Base-by-base conservation (phyloP, 805 yeast species). In the Debaryomyces castellii region DNA sequence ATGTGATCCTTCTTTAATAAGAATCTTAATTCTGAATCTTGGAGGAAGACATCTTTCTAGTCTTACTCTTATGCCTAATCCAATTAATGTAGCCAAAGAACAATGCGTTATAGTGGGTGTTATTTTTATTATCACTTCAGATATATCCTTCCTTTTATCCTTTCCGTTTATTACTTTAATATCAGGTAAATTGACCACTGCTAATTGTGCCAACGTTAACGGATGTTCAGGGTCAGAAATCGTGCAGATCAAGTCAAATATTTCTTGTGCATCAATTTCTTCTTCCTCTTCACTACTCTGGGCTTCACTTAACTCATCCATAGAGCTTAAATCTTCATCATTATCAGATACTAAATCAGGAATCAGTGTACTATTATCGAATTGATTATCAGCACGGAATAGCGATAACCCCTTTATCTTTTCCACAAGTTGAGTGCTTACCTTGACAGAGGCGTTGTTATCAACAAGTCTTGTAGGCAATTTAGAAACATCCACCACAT, bases 101-200 rank as follows among this genome's bases (percentile, higher is more conserved):
- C 99, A 94, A 60, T 94, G 99, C 3, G 98, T 94, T 55, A 94
- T 92, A 0, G 99, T 94, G 1, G 99, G 99, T 0, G 99, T 94
- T 50, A 94, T 94, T 55, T 79, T 81, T 23, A 94, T 89, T 18
- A 81, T 58, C 0, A 94, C 89, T 50, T 85, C 88, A 0, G 94
- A 86, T 57, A 90, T 81, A 42, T 77, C 73, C 1, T 42, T 42
- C 32, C 48, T 43, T 14, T 47, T 51, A 28, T 54, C 49, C 4
- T 80, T 78, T 9, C 81, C 71, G 57, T 88, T 87, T 2, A 65
- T 71, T 3, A 94, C 89, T 33, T 69, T 64, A 47, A 94, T 94
- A 60, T 95, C 96, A 5, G 77, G 75, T 40, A 94, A 70, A 56
- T 89, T 90, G 1, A 94, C 96, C 35, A 94, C 97, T 0, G 97